Conservation (phyloP, 331 rosid genomes). For the Malus hybrid region DNA sequence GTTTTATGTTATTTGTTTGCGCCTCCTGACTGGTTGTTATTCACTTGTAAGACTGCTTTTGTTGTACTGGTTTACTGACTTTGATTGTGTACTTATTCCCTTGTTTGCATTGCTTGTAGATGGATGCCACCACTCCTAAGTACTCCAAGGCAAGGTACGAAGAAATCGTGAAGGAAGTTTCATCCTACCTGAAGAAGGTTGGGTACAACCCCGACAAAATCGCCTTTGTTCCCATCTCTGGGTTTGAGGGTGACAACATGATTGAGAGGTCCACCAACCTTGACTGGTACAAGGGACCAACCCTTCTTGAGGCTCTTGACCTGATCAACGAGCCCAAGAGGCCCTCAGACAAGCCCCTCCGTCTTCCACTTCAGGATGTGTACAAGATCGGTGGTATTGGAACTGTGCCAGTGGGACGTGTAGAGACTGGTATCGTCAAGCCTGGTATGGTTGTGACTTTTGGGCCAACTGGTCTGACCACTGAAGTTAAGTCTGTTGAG, state of each 20-base stretch:
- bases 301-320: constrained; percentile 22
- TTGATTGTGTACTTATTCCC: background rate
- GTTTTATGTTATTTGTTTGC: no score
- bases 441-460: constrained; percentile 35
- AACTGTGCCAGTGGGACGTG: constrained; percentile 37
- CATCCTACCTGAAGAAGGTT: constrained; percentile 37
- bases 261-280: constrained; percentile 31
- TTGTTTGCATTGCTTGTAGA: constrained; percentile 1
- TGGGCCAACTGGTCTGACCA: constrained; percentile 13
- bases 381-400: constrained; percentile 36
- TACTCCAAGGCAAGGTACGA: constrained; percentile 44
- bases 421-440: constrained; percentile 34
- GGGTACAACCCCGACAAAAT: constrained; percentile 29
- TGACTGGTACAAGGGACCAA: constrained; percentile 34
- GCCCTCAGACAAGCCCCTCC: no score
- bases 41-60: background rate
- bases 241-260: constrained; percentile 42
- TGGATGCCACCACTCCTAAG: constrained; percentile 47
- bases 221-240: constrained; percentile 37
- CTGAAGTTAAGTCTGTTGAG: constrained; percentile 36
- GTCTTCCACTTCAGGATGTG: no score
- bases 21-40: background rate
- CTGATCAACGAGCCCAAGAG: constrained; percentile 18
- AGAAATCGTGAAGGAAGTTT: constrained; percentile 42
- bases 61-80: background rate